A percentile compares a stretch with the other conserved stretches of the same genome.
Conservation (phyloP, 1,284 basidiomycete species). For the Rhodotorula mucilaginosa region DNA sequence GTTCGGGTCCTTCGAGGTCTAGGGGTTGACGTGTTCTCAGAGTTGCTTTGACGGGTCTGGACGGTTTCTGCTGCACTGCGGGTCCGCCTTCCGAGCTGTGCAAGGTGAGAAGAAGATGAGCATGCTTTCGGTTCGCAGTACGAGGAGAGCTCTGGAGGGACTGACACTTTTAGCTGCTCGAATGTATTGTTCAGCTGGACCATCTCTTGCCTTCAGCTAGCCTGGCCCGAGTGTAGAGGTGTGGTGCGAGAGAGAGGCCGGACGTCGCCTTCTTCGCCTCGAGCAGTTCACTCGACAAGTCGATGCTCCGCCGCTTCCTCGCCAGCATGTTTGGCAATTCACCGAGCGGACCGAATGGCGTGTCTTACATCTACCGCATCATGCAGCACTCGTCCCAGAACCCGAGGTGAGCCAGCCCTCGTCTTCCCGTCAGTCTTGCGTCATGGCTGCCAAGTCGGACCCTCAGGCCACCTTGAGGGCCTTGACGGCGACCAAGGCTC, state of each 20-base stretch:
- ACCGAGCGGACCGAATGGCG: background rate
- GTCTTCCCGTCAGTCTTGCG: background rate
- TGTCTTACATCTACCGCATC: conserved; percentile 28
- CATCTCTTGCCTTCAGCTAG: background rate
- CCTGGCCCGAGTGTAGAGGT: background rate
- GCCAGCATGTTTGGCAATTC: background rate
- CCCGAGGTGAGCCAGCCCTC: conserved; percentile 13
- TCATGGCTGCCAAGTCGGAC: background rate
- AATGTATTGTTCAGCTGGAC: conserved; percentile 4
- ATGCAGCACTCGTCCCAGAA: conserved; percentile 19
- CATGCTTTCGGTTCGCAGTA: background rate
- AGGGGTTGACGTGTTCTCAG: background rate
- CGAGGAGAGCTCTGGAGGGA: too few relatives aligned
- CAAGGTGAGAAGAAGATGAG: background rate
- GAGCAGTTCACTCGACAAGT: background rate
- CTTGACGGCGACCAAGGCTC: too few relatives aligned
- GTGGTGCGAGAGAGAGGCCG: background rate
- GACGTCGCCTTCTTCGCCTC: background rate
- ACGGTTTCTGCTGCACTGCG: background rate
- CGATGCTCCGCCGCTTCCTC: conserved; percentile 1
- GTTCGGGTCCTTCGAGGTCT: background rate
- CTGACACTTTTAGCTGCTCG: background rate
- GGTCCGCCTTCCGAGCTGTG: background rate
- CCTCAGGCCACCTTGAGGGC: too few relatives aligned
- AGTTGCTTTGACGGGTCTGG: background rate